Base-by-base conservation (phyloP, 2,329 filamentous ascomycete genomes). In the Arthrobotrys pseudoclavata region DNA sequence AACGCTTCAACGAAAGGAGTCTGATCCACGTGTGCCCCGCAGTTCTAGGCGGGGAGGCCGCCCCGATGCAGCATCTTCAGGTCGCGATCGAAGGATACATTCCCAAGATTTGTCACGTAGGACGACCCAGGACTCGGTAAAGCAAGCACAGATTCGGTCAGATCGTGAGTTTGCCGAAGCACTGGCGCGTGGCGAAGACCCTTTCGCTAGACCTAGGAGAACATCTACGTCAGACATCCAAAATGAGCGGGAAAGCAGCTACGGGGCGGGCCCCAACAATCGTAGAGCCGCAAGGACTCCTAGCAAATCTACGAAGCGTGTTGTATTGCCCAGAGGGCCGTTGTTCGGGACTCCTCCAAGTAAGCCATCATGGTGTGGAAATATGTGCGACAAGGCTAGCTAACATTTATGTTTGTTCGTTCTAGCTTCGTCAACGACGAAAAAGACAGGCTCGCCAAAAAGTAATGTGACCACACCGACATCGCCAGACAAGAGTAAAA, bases 121-220 rank as follows among this genome's bases (percentile, higher is more conserved):
- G 6, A 13, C 22, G 7, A 24, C 37, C 18, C 20, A 29, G 24
- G 50, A 50, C 7, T 42, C 34, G 57, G 42, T 34, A 53, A 66
- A 29, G 29, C 50, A 64, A 13, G 69, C 69, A 15, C 64, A 61
- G 42, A 62, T 69, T 24, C 20, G 63, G 29, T 50, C 72, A 13
- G 72, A 70, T 50, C 60, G 64, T 12, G 63, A 76, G 37, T 31
- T 70, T 24, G 72, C 66, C 20, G 64, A 76, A 42, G 60, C 40
- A 18, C 31, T 76, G 4, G 50, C 50, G 31, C 71, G 64, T 40
- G 64, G 64, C 9, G 64, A 60, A 34, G 62, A 69, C 34, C 55
- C 34, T 12, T 60, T 47, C 20, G 34, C 22, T 69, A 42, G 12
- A 18, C 22, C 22, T 6, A 40, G 13, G 20, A 22, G 34, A n/a